Percentiles rank a stretch among this genome's conserved stretches.
Conservation (phyloP, 148 eudicot genomes). For the Cornus florida region DNA sequence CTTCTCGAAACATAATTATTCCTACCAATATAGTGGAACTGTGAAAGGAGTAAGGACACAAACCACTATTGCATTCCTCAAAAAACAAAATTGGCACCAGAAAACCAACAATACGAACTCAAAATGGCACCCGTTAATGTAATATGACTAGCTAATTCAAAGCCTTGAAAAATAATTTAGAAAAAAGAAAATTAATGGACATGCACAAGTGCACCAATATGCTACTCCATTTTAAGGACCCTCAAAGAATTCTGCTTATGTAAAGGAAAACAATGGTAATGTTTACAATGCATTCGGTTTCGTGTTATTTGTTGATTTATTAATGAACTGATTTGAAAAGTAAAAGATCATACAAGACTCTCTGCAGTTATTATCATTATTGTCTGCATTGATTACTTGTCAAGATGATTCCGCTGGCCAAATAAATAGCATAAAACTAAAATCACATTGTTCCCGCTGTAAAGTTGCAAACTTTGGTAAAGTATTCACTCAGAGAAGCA, state of each 20-base stretch:
- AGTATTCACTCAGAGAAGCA: background rate
- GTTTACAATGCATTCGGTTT: background rate
- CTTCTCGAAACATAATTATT: no score
- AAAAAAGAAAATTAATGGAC: no score
- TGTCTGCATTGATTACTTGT: background rate
- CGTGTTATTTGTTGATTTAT: background rate
- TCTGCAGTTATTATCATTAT: background rate
- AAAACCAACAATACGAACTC: no score
- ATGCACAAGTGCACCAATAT: no score
- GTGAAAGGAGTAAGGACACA: no score
- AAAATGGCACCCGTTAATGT: no score
- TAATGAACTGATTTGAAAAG: background rate
- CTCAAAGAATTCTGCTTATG: background rate
- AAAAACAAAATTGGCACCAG: no score
- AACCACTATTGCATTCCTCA: no score
- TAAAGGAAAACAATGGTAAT: background rate
- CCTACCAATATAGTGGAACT: no score
- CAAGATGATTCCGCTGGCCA: background rate
- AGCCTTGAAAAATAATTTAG: no score
- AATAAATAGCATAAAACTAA: background rate
- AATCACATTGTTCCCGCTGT: background rate
- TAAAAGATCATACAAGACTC: background rate
- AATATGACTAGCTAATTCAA: no score
- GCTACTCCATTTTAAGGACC: no score
- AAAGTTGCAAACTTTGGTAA: background rate